Conservation (phyloP, 1,284 basidiomycete species). For the Laetiporus sulphureus region DNA sequence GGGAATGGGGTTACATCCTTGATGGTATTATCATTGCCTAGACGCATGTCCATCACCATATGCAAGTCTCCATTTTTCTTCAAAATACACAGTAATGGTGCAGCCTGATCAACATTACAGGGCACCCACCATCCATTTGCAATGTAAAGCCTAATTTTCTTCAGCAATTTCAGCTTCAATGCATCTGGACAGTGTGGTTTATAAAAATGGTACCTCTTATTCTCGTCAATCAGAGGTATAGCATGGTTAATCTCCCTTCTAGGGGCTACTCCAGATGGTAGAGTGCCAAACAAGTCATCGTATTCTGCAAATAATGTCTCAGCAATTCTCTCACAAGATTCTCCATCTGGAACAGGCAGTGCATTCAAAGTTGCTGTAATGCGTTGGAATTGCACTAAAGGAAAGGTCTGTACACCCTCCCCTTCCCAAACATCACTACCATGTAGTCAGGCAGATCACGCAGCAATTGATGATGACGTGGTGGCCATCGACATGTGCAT, state of each 20-base stretch:
- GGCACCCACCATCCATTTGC: conserved; percentile 20
- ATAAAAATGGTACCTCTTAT: conserved; percentile 18
- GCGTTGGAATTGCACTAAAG: no score
- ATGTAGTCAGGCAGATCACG: no score
- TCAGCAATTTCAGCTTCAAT: conserved; percentile 11
- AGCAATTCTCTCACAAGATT: no score
- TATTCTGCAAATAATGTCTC: conserved; percentile 1
- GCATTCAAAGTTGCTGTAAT: no score
- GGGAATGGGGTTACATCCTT: conserved; percentile 26
- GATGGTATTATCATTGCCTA: conserved; percentile 24
- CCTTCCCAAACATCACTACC: no score
- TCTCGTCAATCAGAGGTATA: conserved; percentile 21
- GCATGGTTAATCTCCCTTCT: conserved; percentile 18
- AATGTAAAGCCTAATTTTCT: conserved; percentile 19
- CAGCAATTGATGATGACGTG: neutral
- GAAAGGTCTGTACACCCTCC: no score
- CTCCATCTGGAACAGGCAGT: no score
- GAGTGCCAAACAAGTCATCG: neutral
- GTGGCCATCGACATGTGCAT: neutral
- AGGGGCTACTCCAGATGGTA: conserved; percentile 12
- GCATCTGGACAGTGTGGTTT: conserved; percentile 18
- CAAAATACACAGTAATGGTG: conserved; percentile 16
- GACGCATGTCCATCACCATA: conserved; percentile 16
- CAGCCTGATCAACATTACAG: conserved; percentile 6
- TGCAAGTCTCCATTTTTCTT: conserved; percentile 20